Conservation (phyloP, 805 yeast species). For the Wickerhamia fluorescens region DNA sequence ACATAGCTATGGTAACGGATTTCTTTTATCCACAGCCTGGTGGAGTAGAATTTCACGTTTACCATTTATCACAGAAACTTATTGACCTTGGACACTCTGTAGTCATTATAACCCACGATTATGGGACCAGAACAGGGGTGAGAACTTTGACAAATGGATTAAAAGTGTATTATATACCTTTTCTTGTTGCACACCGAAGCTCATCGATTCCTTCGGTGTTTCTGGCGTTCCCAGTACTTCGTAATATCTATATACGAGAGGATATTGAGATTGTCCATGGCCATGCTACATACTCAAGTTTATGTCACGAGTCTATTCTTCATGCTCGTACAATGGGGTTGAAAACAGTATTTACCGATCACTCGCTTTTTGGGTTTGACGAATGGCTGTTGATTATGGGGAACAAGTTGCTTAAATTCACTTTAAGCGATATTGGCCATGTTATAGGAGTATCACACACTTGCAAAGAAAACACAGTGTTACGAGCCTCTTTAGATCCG, state of each 20-base stretch:
- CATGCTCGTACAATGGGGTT: slow-evolving; percentile 93
- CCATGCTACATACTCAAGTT: slow-evolving; percentile 81
- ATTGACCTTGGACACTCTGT: slow-evolving; percentile 81
- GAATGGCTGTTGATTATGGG: slow-evolving; percentile 78
- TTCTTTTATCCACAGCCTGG: slow-evolving; percentile 98
- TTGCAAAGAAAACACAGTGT: slow-evolving; percentile 90
- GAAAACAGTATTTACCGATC: slow-evolving; percentile 90
- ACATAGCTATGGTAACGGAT: slow-evolving; percentile 78
- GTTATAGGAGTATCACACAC: slow-evolving; percentile 96
- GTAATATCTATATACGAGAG: slow-evolving; percentile 84
- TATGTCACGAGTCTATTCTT: slow-evolving; percentile 86
- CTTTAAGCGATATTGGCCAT: slow-evolving; percentile 81
- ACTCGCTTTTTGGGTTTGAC: slow-evolving; percentile 90
- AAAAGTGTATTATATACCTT: slow-evolving; percentile 88
- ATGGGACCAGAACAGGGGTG: slow-evolving; percentile 76
- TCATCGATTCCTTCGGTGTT: slow-evolving; percentile 86
- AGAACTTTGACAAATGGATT: slow-evolving; percentile 82
- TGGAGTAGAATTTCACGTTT: slow-evolving; percentile 93
- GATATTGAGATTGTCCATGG: slow-evolving; percentile 86
- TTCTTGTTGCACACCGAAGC: slow-evolving; percentile 70
- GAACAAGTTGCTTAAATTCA: slow-evolving; percentile 77
- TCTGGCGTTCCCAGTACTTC: slow-evolving; percentile 73
- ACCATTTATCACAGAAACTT: slow-evolving; percentile 80
- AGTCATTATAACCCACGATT: slow-evolving; percentile 80
- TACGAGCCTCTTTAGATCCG: slow-evolving; percentile 81